These are phyloP conservation scores for Tolypocladium endophyticum DNA, from an alignment of 2,329 filamentous ascomycete genomes.

Conservation along the genomic window DNA sequence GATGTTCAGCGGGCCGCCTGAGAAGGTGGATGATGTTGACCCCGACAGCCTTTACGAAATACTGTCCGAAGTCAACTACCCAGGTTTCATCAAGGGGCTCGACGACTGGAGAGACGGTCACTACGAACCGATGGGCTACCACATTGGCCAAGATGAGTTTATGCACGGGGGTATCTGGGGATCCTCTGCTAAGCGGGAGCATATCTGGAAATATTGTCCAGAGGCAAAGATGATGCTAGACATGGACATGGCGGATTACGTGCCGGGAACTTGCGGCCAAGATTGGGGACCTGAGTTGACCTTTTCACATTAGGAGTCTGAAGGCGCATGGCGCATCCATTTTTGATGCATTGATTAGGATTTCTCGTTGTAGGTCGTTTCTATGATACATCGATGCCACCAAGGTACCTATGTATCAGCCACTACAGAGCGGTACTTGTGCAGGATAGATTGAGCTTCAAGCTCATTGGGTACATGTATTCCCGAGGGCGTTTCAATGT, in stretches of 20 bases:
- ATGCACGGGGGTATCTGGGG: constrained; percentile 40
- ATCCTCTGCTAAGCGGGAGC: constrained; percentile 30
- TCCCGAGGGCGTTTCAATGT: too few relatives aligned
- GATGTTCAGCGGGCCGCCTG: constrained; percentile 23
- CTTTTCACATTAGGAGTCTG: too few relatives aligned
- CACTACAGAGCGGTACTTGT: too few relatives aligned
- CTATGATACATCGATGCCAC: too few relatives aligned
- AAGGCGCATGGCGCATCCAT: too few relatives aligned
- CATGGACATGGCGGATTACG: constrained; percentile 41
- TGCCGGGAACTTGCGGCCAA: constrained; percentile 34
- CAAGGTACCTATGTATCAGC: too few relatives aligned
- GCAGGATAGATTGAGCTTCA: too few relatives aligned
- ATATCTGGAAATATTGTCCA: constrained; percentile 47
- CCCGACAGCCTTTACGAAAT: constrained; percentile 4
- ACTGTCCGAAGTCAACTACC: not conserved
- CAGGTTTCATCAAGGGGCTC: constrained; percentile 24
- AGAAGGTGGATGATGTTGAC: constrained; percentile 2
- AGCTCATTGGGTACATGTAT: too few relatives aligned
- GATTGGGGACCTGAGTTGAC: not conserved
- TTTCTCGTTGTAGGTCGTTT: too few relatives aligned
- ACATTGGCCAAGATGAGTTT: constrained; percentile 39
- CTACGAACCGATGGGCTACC: constrained; percentile 49
- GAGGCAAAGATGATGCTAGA: constrained; percentile 46
- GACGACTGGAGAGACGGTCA: constrained; percentile 41
- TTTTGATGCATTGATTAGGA: too few relatives aligned